Evolutionary conservation across 2,329 filamentous ascomycete genomes (phyloP).

Genomic region (Venturia carpophila): DNA sequence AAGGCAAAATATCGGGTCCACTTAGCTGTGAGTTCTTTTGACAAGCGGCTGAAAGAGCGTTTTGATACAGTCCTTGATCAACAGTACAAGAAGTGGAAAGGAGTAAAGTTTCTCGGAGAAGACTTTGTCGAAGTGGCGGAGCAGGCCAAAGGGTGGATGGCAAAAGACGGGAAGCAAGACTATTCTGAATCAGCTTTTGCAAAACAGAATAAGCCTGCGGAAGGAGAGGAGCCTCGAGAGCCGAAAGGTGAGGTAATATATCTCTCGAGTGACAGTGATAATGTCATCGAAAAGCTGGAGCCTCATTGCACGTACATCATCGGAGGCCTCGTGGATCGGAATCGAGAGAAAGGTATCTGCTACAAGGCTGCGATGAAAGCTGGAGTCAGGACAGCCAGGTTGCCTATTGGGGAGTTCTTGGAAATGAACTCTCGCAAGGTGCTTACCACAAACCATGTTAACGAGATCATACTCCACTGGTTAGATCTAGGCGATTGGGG

Average conservation of each 20-base stretch:
- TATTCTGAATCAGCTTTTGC: not conserved
- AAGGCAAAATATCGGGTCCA: slow-evolving; percentile 58
- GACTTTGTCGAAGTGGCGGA: slow-evolving; percentile 65
- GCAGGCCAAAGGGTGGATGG: slow-evolving; percentile 62
- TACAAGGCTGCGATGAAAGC: slow-evolving; percentile 68
- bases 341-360: slow-evolving; percentile 90
- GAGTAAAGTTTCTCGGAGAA: slow-evolving; percentile 62
- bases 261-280: slow-evolving; percentile 81
- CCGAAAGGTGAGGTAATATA: slow-evolving; percentile 63
- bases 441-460: slow-evolving; percentile 87
- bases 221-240: slow-evolving; percentile 3
- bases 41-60: slow-evolving; percentile 62
- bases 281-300: slow-evolving; percentile 74
- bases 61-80: slow-evolving; percentile 68
- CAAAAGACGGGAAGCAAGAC: slow-evolving; percentile 23
- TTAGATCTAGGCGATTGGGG: slow-evolving; percentile 87
- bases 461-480: slow-evolving; percentile 95
- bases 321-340: slow-evolving; percentile 90
- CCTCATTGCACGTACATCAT: slow-evolving; percentile 89
- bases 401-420: slow-evolving; percentile 94
- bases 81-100: slow-evolving; percentile 72
- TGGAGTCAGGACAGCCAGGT: slow-evolving; percentile 76
- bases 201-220: not conserved
- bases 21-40: slow-evolving; percentile 70
- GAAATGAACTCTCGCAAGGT: slow-evolving; percentile 81